Evolutionary conservation across 73 alveolate species (phyloP).

Genomic region (Urostyla sp.): DNA sequence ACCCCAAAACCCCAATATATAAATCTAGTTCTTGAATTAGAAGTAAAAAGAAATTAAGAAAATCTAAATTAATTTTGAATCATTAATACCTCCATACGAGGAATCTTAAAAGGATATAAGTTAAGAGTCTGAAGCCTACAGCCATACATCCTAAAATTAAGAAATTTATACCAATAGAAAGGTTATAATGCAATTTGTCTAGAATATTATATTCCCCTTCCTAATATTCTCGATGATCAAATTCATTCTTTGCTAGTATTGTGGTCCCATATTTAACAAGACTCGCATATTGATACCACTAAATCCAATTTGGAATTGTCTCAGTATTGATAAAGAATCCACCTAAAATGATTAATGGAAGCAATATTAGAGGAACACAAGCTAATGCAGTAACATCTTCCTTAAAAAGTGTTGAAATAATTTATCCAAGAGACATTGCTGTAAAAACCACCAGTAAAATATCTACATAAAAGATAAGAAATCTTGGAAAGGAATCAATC

Average conservation of each 20-base stretch:
- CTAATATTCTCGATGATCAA: slow-evolving; percentile 43
- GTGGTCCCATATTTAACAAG: slow-evolving; percentile 76
- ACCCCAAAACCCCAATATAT: too few species aligned
- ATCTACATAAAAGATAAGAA: slow-evolving; percentile 24
- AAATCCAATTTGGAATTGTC: slow-evolving; percentile 61
- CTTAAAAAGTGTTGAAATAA: slow-evolving; percentile 65
- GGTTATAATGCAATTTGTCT: not conserved
- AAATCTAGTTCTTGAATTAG: too few species aligned
- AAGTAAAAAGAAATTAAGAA: too few species aligned
- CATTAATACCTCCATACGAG: too few species aligned
- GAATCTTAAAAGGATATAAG: too few species aligned
- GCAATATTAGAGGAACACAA: slow-evolving; percentile 57
- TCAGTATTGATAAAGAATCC: slow-evolving; percentile 71
- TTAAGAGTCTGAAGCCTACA: too few species aligned
- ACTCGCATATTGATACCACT: slow-evolving; percentile 78
- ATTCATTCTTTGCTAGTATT: slow-evolving; percentile 74
- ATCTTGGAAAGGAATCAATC: slow-evolving; percentile 3
- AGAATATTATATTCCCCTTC: not conserved
- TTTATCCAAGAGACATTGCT: slow-evolving; percentile 67
- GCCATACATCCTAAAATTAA: too few species aligned
- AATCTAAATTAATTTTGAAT: too few species aligned
- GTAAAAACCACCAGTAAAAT: slow-evolving; percentile 16
- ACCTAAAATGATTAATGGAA: slow-evolving; percentile 78
- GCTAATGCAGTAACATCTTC: slow-evolving; percentile 63
- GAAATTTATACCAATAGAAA: too few species aligned